Conservation (phyloP, 352 stramenopile species). For the Lagenidium giganteum region DNA sequence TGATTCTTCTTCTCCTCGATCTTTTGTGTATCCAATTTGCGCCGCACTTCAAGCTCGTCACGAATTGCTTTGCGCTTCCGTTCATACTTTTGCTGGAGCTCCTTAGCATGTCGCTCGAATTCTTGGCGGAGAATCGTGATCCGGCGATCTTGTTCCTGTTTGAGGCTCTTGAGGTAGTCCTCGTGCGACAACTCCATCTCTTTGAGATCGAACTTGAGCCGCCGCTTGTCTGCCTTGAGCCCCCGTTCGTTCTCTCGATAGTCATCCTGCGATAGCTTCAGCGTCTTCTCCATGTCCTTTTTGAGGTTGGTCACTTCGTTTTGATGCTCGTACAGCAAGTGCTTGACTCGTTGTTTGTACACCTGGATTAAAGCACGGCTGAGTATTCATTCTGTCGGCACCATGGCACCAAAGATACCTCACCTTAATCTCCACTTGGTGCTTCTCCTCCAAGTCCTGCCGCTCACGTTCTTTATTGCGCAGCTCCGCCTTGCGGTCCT, state of each 20-base stretch:
- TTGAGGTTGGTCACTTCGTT: conserved; percentile 90
- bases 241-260: conserved; percentile 83
- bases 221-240: conserved; percentile 86
- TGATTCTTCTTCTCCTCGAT: conserved; percentile 93
- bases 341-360: conserved; percentile 96
- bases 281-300: conserved; percentile 83
- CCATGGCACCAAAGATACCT: too few species aligned
- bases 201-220: conserved; percentile 88
- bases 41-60: conserved; percentile 71
- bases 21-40: conserved; percentile 80
- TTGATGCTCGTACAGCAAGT: conserved; percentile 94
- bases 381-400: background rate
- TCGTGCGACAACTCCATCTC: conserved; percentile 91
- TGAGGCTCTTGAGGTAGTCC: conserved; percentile 90
- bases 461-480: conserved; percentile 94
- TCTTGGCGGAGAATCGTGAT: conserved; percentile 90
- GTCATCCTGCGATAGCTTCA: conserved; percentile 91
- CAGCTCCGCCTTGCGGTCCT: conserved; percentile 89
- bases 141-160: conserved; percentile 90
- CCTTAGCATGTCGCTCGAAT: conserved; percentile 88
- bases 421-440: conserved; percentile 95
- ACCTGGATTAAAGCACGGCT: conserved; percentile 28
- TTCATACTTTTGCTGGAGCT: conserved; percentile 88
- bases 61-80: conserved; percentile 76
- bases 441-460: conserved; percentile 94